Conservation (phyloP, 1,139 yeast genomes). For the Scheffersomyces segobiensis region DNA sequence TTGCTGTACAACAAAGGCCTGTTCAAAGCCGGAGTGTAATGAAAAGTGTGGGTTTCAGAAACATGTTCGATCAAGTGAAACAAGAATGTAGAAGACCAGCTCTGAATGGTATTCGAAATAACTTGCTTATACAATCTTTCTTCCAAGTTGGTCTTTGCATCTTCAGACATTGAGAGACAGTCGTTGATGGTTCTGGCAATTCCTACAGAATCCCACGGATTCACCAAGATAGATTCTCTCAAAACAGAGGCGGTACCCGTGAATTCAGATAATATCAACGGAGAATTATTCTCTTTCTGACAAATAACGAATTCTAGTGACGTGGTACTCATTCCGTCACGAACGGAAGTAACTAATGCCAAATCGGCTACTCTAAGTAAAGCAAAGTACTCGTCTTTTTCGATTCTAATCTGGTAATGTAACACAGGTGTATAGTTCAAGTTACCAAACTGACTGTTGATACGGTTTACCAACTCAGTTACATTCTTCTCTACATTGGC, state of each 20-base stretch:
- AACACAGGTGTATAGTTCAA: conserved; percentile 82
- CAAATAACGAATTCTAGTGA: conserved; percentile 89
- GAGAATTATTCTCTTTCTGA: conserved; percentile 71
- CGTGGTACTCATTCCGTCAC: conserved; percentile 97
- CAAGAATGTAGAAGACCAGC: conserved; percentile 74
- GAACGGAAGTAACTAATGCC: conserved; percentile 82
- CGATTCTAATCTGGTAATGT: conserved; percentile 88
- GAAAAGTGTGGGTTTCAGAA: conserved; percentile 42
- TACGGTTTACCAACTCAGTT: conserved; percentile 71
- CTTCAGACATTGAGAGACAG: conserved; percentile 53
- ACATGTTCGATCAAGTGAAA: conserved; percentile 54
- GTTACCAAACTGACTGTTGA: conserved; percentile 81
- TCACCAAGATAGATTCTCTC: conserved; percentile 78
- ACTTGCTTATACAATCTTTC: conserved; percentile 62
- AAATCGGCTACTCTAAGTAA: conserved; percentile 85
- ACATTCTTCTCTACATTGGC: conserved; percentile 74
- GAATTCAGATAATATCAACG: conserved; percentile 85
- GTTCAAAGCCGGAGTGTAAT: conserved; percentile 83
- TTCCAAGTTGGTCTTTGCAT: conserved; percentile 46
- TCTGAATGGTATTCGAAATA: conserved; percentile 70
- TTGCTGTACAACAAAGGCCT: conserved; percentile 62
- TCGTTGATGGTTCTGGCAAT: conserved; percentile 82
- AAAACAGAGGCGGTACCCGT: conserved; percentile 87
- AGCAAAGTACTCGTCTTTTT: conserved; percentile 86
- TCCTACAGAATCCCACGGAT: conserved; percentile 96